A percentile compares a stretch with the other conserved stretches of the same genome.
These are phyloP conservation scores for Desmodesmus armatus DNA, from an alignment of 139 green algal genomes.

Conservation along the genomic window DNA sequence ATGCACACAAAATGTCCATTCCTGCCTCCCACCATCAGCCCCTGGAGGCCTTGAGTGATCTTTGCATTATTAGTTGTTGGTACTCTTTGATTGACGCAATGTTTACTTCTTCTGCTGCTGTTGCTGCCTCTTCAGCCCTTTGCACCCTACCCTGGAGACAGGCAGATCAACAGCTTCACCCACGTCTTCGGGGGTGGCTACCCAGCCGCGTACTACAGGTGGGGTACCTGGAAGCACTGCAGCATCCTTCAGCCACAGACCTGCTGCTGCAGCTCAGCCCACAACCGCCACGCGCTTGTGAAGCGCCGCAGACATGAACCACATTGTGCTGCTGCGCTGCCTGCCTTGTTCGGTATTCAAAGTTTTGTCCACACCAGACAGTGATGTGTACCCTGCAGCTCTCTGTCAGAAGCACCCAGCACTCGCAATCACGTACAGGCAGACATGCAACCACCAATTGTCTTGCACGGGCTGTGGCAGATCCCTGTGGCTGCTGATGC, in stretches of 20 bases:
- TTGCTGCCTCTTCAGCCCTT: constrained; percentile 26
- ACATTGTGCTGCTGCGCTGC: no score
- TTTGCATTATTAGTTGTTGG: no score
- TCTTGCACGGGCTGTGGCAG: no score
- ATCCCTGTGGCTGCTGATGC: no score
- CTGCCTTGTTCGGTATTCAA: no score
- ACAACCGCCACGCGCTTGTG: not conserved
- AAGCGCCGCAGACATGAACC: not conserved
- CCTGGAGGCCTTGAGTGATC: no score
- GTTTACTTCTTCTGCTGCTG: not conserved
- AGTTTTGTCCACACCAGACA: not conserved
- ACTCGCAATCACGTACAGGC: no score
- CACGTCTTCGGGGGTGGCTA: constrained; percentile 98
- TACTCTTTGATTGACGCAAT: not conserved
- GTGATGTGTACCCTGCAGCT: not conserved
- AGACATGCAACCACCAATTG: no score
- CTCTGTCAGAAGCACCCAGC: no score
- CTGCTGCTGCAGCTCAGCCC: not conserved
- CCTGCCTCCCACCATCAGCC: no score
- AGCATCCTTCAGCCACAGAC: not conserved
- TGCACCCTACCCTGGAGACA: constrained; percentile 84
- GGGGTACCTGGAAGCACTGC: not conserved
- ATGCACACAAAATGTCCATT: no score
- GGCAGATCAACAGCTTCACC: constrained; percentile 92
- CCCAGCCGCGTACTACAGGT: constrained; percentile 69